A percentile compares a stretch with the other conserved stretches of the same genome.
phyloP scores from a whole-genome alignment of 345 rosid genomes.

The Gossypium bickii region DNA sequence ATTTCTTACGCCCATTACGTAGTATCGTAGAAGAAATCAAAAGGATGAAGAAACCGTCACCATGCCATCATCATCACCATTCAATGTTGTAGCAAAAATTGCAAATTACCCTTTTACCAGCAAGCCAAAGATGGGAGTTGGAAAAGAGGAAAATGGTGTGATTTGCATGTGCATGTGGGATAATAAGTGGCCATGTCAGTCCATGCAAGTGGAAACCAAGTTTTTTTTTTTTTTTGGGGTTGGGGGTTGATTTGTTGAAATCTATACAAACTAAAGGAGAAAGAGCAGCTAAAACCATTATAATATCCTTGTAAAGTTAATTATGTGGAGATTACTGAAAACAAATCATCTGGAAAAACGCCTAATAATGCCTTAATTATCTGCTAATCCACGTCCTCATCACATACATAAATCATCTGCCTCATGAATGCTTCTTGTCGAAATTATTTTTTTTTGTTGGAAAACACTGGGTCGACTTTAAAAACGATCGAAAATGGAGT shows the following conservation, averaged over 20 bases:
- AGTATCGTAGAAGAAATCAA: no score
- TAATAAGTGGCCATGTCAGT: conserved; percentile 19
- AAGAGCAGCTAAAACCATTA: not conserved
- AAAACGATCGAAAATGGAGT: no score
- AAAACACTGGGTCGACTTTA: no score
- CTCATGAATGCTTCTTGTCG: not conserved
- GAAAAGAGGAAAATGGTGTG: not conserved
- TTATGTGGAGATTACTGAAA: not conserved
- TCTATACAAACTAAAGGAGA: not conserved
- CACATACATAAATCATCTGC: not conserved
- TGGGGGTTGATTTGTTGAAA: conserved; percentile 3
- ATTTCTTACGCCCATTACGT: not conserved
- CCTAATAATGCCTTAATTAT: conserved; percentile 4
- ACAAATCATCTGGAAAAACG: not conserved
- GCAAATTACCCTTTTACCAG: not conserved
- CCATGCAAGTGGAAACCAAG: conserved; percentile 14
- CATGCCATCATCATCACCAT: not conserved
- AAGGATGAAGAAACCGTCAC: not conserved
- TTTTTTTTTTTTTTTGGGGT: no score
- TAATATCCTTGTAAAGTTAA: no score
- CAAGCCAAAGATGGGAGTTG: not conserved
- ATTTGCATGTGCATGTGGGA: conserved; percentile 16
- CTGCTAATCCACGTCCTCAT: not conserved
- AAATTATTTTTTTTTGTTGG: no score
- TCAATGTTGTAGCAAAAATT: not conserved